Evolutionary conservation across 2,329 filamentous ascomycete species (phyloP), one percentile per base, ranked within the genome.

Genomic region (Talaromyces sp.): DNA sequence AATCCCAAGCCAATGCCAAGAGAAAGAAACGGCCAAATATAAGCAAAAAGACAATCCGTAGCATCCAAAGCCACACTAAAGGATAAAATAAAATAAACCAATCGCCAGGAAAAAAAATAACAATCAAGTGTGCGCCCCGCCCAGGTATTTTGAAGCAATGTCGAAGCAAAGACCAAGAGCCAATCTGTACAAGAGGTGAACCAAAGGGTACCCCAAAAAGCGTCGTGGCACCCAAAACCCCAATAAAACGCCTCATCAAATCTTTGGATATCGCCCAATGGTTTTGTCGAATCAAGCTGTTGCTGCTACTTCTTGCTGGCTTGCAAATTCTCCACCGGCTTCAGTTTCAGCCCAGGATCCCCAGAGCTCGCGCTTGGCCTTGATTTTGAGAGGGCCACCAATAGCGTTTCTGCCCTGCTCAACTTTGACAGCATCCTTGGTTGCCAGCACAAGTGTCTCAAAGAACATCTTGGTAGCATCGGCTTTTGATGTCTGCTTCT

Each of bases 401-500:
- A 98, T 84, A 42, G 83, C 71, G 15, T 84, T 84, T 64, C 88
- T 81, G 55, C 85, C 84, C 77, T 99, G 95, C 73, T 98, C 93
- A 28, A 98, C 92, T 78, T 96, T 96, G 78, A 99, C 90, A 30
- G 95, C 95, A 73, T 99, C 95, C 79, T 99, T 99, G 49, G 95
- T 99, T 5, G 93, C 95, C 54, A 99, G 83, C 3, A 99, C 95
- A 27, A 99, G 82, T 59, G 95, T 89, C 78, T 99, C 95, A 70
- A 99, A 99, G 80, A 99, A 99, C 92, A 99, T 97, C 83, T 97
- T 97, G 51, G 95, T 99, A 0, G 95, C 95, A 70, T 98, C 95
- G 9, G 90, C 89, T 75, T 91, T 91, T 66, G 85, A 92, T 0
- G 93, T 93, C 63, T 84, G 85, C 65, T 83, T 79, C 76, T 96